A percentile compares a stretch with the other conserved stretches of the same genome.
Conservation (phyloP, 2,329 filamentous ascomycete genomes). For the Raffaelea albimanens region DNA sequence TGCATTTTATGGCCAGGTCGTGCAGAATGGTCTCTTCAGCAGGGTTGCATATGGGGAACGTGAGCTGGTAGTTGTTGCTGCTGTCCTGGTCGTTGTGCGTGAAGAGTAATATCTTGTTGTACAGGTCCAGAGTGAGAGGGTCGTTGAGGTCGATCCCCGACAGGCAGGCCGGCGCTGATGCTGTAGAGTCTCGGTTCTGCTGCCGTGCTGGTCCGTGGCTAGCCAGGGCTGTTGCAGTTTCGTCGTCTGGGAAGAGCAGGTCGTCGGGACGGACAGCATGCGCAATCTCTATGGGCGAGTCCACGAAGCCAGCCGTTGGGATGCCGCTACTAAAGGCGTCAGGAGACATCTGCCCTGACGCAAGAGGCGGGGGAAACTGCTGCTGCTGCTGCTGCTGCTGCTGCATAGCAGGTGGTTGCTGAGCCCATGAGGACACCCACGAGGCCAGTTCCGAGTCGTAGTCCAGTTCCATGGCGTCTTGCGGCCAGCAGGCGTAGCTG, state of each 20-base stretch:
- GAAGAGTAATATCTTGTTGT: constrained; percentile 18
- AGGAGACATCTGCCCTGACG: no score
- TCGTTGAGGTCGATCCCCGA: constrained; percentile 10
- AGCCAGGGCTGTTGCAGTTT: constrained; percentile 6
- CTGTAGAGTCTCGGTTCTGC: neutral
- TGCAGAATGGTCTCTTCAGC: constrained; percentile 19
- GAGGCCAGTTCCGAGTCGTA: constrained; percentile 16
- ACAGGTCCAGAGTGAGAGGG: constrained; percentile 14
- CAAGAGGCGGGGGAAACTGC: neutral
- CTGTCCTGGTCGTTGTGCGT: constrained; percentile 12
- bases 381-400: neutral
- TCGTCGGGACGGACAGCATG: constrained; percentile 9
- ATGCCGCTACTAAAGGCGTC: no score
- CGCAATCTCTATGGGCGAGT: neutral
- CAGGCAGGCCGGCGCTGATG: neutral
- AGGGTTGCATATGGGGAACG: constrained; percentile 17
- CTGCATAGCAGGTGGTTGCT: neutral
- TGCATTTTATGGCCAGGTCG: constrained; percentile 17
- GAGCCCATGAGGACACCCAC: constrained; percentile 14
- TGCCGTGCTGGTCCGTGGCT: neutral
- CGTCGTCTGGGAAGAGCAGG: constrained; percentile 14
- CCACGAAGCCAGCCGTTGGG: neutral
- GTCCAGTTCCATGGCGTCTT: constrained; percentile 20
- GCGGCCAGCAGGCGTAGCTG: constrained; percentile 8
- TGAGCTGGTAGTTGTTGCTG: constrained; percentile 16